A percentile compares a stretch with the other conserved stretches of the same genome.
Conservation (phyloP, 495 filamentous ascomycete species). For the Daldinia grandis region DNA sequence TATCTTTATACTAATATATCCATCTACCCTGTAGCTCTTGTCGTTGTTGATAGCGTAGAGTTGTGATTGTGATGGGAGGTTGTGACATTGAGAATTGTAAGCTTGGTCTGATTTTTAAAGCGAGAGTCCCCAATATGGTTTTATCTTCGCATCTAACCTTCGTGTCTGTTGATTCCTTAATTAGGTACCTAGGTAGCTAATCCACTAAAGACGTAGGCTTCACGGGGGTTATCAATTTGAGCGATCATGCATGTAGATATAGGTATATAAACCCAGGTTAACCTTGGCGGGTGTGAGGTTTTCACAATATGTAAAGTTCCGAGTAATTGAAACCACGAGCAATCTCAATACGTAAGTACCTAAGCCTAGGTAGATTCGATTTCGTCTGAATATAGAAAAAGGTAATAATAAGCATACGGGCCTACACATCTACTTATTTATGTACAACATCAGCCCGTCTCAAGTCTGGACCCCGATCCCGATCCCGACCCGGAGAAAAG, state of each 20-base stretch:
- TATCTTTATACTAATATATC: too few species aligned
- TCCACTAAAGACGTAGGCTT: background rate
- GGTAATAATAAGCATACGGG: constrained; percentile 23
- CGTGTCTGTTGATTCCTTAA: background rate
- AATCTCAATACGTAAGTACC: background rate
- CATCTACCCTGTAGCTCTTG: background rate
- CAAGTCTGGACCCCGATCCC: constrained; percentile 15
- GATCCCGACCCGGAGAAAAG: constrained; percentile 24
- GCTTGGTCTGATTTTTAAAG: background rate
- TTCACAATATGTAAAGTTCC: background rate
- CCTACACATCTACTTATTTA: constrained; percentile 40
- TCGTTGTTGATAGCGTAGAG: background rate
- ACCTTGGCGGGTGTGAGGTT: background rate
- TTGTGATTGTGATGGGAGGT: background rate
- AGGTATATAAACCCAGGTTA: background rate
- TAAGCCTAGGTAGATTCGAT: background rate
- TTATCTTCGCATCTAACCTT: background rate
- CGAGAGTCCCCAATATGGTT: background rate
- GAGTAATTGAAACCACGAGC: background rate
- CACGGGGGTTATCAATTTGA: background rate
- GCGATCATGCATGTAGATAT: background rate
- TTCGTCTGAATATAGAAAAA: constrained; percentile 7
- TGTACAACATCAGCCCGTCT: constrained; percentile 35
- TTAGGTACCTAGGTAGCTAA: background rate
- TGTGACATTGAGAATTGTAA: background rate